A percentile compares a stretch with the other conserved stretches of the same genome.
Evolutionary conservation across 78 protist species (phyloP).

Genomic region (Fonticula alba): DNA sequence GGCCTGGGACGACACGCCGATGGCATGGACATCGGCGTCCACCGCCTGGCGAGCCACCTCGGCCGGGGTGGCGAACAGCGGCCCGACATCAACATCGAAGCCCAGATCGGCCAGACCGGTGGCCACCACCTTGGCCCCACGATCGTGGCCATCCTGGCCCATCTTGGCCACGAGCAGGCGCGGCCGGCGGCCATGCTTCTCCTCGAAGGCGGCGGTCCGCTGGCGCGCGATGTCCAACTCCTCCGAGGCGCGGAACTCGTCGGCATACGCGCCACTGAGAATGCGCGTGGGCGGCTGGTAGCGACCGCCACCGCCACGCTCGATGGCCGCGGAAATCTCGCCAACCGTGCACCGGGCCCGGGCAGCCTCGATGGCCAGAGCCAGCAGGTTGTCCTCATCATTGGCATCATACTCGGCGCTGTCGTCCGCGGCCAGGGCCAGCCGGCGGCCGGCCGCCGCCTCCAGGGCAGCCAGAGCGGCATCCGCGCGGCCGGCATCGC

Average conservation of each 20-base stretch:
- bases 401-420: too few relatives aligned
- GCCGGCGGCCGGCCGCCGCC: conserved; percentile 42
- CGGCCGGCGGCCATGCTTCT: conserved; percentile 72
- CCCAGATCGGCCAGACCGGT: conserved; percentile 92
- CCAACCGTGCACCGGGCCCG: conserved; percentile 80
- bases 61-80: conserved; percentile 65
- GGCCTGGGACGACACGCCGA: conserved; percentile 83
- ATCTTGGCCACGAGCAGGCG: conserved; percentile 80
- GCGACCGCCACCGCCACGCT: conserved; percentile 21
- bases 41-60: conserved; percentile 78
- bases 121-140: conserved; percentile 93
- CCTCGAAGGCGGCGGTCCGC: conserved; percentile 18
- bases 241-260: conserved; percentile 1
- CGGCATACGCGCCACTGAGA: conserved; percentile 51
- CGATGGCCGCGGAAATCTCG: conserved; percentile 80
- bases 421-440: conserved; percentile 17
- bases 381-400: conserved; percentile 18
- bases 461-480: conserved; percentile 20
- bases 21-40: conserved; percentile 86
- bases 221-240: conserved; percentile 1
- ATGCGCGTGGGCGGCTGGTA: neutral
- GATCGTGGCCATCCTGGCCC: conserved; percentile 97
- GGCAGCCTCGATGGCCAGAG: conserved; percentile 42
- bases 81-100: conserved; percentile 88
- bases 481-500: neutral